phyloP scores from a whole-genome alignment of 495 filamentous ascomycete species.

The Xylaria scruposa region DNA sequence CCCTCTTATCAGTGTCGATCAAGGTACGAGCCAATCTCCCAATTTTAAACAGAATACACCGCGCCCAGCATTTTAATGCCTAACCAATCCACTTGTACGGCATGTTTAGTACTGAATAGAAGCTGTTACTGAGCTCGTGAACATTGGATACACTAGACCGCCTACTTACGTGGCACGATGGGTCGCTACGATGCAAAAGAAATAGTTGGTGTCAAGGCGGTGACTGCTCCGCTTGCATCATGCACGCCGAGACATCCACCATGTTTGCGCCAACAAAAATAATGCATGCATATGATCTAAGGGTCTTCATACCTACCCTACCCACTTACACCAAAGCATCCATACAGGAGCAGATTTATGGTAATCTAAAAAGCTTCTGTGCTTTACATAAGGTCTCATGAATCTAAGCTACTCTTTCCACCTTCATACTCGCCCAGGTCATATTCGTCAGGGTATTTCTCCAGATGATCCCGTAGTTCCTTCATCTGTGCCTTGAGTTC shows the following conservation, averaged over 20 bases:
- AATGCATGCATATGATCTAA: slow-evolving; percentile 2
- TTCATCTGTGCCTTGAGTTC: slow-evolving; percentile 81
- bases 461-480: slow-evolving; percentile 75
- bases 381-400: slow-evolving; percentile 4
- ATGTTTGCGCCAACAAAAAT: slow-evolving; percentile 12
- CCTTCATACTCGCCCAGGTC: slow-evolving; percentile 79
- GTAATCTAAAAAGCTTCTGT: background rate
- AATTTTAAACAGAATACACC: background rate
- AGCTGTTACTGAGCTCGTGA: background rate
- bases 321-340: background rate
- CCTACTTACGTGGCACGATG: slow-evolving; percentile 25
- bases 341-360: background rate
- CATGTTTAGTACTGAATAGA: background rate
- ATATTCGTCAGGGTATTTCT: slow-evolving; percentile 93
- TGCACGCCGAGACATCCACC: slow-evolving; percentile 16
- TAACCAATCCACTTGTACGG: background rate
- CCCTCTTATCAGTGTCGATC: background rate
- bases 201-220: slow-evolving; percentile 1
- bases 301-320: slow-evolving; percentile 11
- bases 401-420: slow-evolving; percentile 69
- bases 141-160: background rate
- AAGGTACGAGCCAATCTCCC: background rate
- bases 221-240: slow-evolving; percentile 18
- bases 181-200: slow-evolving; percentile 6
- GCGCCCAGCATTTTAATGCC: slow-evolving; percentile 7